phyloP scores from a whole-genome alignment of 768 basidiomycete genomes.

The Thelephora ganbajun region DNA sequence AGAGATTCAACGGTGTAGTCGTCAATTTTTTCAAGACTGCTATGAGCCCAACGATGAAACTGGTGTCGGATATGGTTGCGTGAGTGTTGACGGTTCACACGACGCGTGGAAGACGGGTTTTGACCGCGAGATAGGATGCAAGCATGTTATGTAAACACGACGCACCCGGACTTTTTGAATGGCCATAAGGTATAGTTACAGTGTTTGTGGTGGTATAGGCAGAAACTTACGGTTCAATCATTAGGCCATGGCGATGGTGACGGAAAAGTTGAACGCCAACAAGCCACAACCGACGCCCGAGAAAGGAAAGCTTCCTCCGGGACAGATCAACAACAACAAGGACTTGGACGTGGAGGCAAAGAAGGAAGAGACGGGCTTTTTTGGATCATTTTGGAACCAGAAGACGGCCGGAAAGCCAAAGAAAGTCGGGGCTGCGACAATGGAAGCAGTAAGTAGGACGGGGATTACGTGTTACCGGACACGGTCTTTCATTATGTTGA shows the following conservation, averaged over 20 bases:
- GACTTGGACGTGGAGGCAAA: conserved; percentile 85
- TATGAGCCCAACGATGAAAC: conserved; percentile 90
- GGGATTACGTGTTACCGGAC: neutral
- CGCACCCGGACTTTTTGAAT: conserved; percentile 95
- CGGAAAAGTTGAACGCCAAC: conserved; percentile 66
- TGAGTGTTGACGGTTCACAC: conserved; percentile 26
- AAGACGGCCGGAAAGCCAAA: conserved; percentile 40
- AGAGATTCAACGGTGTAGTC: conserved; percentile 91
- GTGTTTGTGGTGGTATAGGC: neutral
- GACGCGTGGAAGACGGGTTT: neutral
- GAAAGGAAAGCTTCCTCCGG: conserved; percentile 53
- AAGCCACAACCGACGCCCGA: conserved; percentile 60
- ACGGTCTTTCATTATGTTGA: conserved; percentile 24
- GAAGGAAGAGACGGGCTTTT: conserved; percentile 87
- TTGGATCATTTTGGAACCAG: conserved; percentile 74
- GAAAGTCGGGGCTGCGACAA: conserved; percentile 39
- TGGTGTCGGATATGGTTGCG: conserved; percentile 87
- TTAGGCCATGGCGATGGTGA: conserved; percentile 81
- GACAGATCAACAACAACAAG: conserved; percentile 79
- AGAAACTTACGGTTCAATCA: too few relatives aligned
- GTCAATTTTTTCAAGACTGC: conserved; percentile 93
- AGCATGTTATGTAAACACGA: conserved; percentile 97
- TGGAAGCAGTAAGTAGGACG: conserved; percentile 36
- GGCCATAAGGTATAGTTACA: conserved; percentile 61
- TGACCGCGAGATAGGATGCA: conserved; percentile 56